These are phyloP conservation scores for Thalassiosira profunda DNA, from an alignment of 108 stramenopile species.

Conservation along the genomic window DNA sequence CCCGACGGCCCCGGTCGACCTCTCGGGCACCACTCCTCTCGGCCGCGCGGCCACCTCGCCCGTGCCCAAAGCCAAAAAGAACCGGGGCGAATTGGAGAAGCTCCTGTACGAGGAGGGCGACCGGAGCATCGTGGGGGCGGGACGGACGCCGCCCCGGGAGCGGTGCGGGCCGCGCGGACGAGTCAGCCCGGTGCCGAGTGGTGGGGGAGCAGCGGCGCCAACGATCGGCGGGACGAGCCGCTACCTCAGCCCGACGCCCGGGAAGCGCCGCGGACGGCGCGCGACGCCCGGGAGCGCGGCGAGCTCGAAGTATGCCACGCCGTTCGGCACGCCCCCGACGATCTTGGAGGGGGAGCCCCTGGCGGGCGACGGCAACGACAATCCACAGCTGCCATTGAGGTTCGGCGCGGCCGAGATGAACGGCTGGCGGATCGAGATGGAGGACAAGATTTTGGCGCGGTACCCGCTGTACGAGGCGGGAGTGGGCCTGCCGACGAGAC, in stretches of 20 bases:
- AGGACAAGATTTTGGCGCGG: constrained; percentile 65
- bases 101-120: constrained; percentile 65
- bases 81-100: constrained; percentile 47
- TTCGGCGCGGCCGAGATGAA: constrained; percentile 85
- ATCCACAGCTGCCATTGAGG: constrained; percentile 13
- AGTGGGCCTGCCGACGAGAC: constrained; percentile 3
- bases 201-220: background rate
- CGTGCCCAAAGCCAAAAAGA: constrained; percentile 50
- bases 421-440: constrained; percentile 87
- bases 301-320: constrained; percentile 17
- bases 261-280: background rate
- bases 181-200: background rate
- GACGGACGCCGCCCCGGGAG: constrained; percentile 45
- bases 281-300: constrained; percentile 5
- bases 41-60: constrained; percentile 66
- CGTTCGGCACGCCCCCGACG: constrained; percentile 18
- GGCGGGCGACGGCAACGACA: background rate
- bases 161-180: constrained; percentile 26
- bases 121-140: constrained; percentile 59
- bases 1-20: constrained; percentile 54
- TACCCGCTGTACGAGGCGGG: constrained; percentile 6
- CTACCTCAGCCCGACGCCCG: constrained; percentile 45
- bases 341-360: background rate
- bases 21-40: constrained; percentile 70
- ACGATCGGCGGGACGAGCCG: background rate